These are phyloP conservation scores for Lichenothelia convexa DNA, from an alignment of 495 filamentous ascomycete species.

Conservation along the genomic window DNA sequence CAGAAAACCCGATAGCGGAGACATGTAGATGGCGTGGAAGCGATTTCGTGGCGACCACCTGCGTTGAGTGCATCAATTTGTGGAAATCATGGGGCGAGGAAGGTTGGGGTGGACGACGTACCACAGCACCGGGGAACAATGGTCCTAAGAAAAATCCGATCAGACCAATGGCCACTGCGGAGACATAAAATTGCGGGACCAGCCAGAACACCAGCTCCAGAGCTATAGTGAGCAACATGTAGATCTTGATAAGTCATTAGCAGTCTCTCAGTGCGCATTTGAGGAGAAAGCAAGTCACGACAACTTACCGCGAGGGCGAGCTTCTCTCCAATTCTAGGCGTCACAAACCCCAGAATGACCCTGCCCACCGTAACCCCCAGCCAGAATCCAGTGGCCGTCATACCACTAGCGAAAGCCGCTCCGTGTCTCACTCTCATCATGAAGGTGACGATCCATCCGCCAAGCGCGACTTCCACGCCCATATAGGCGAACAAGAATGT, in stretches of 20 bases:
- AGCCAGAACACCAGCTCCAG: constrained; percentile 34
- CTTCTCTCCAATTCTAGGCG: constrained; percentile 41
- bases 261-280: neutral
- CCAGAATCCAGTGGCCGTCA: constrained; percentile 51
- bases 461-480: constrained; percentile 68
- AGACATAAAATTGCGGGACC: constrained; percentile 54
- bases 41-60: constrained; percentile 66
- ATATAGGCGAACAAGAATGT: constrained; percentile 66
- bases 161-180: constrained; percentile 46
- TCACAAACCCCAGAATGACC: constrained; percentile 43
- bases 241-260: constrained; percentile 13
- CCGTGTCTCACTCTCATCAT: constrained; percentile 42
- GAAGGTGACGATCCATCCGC: constrained; percentile 51
- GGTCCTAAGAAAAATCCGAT: constrained; percentile 52
- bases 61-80: too few relatives aligned
- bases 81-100: too few relatives aligned
- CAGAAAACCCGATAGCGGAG: constrained; percentile 63
- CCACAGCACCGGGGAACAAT: constrained; percentile 55
- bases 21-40: constrained; percentile 65
- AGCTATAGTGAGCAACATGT: constrained; percentile 23
- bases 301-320: constrained; percentile 31
- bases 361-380: constrained; percentile 44
- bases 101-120: too few relatives aligned
- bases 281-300: neutral
- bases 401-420: constrained; percentile 35